Percentiles rank a stretch among this genome's conserved stretches.
These are phyloP conservation scores for Talinum fruticosum DNA, from an alignment of 148 eudicot species.

Conservation along the genomic window DNA sequence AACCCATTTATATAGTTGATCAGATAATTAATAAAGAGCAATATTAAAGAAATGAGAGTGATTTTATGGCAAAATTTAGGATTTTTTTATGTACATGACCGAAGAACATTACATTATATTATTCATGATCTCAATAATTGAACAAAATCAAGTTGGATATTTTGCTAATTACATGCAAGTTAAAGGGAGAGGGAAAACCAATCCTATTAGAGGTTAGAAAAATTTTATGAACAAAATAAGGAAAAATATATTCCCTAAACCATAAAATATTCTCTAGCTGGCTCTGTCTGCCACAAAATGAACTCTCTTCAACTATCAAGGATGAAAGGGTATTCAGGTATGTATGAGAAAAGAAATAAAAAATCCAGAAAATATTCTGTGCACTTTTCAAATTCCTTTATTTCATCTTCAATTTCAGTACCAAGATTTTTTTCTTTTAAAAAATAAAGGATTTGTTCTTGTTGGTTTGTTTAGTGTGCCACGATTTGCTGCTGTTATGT, in stretches of 20 bases:
- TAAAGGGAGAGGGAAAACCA: neutral
- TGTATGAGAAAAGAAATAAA: neutral
- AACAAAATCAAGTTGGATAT: neutral
- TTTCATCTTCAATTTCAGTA: neutral
- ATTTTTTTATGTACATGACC: neutral
- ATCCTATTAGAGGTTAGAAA: neutral
- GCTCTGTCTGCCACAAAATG: too few species aligned
- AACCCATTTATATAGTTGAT: too few species aligned
- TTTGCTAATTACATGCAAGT: neutral
- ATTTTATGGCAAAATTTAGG: too few species aligned
- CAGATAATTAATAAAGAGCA: too few species aligned
- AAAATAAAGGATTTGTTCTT: neutral
- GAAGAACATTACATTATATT: too few species aligned
- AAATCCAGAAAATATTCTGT: neutral
- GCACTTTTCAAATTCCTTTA: neutral
- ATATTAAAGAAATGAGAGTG: too few species aligned
- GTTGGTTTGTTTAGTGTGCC: neutral
- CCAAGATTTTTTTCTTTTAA: neutral
- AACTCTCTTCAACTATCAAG: neutral
- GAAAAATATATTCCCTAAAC: too few species aligned
- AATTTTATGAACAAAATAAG: too few species aligned
- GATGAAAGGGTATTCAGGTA: neutral
- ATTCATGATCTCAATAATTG: neutral
- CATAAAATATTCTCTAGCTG: too few species aligned
- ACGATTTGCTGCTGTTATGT: too few species aligned